These are phyloP conservation scores for Trametes sp. DNA, from an alignment of 1,284 basidiomycete genomes.

Conservation along the genomic window DNA sequence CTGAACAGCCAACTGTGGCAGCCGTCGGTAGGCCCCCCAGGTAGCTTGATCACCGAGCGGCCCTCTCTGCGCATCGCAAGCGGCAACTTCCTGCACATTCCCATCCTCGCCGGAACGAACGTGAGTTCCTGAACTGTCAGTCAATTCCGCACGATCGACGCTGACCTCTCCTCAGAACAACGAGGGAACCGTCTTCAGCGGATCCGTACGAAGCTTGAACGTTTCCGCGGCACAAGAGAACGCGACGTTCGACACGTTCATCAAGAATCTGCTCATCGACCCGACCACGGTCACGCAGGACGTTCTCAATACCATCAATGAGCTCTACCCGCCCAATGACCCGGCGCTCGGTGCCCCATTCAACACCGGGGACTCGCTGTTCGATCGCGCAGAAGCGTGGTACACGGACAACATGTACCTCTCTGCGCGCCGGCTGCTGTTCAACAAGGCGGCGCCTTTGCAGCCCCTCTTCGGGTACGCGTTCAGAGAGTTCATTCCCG, in stretches of 20 bases:
- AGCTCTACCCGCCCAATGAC: constrained; percentile 57
- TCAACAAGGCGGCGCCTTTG: constrained; percentile 52
- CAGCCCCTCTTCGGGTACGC: constrained; percentile 62
- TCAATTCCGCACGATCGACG: constrained; percentile 1
- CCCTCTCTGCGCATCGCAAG: constrained; percentile 55
- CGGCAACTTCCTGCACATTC: constrained; percentile 61
- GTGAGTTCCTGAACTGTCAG: constrained; percentile 28
- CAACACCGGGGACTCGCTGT: constrained; percentile 65
- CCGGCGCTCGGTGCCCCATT: constrained; percentile 54
- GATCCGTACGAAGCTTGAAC: constrained; percentile 45
- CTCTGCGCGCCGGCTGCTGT: constrained; percentile 55
- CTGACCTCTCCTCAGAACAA: constrained; percentile 49
- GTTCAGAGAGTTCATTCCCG: constrained; percentile 62
- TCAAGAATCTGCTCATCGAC: constrained; percentile 56
- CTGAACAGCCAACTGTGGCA: constrained; percentile 67
- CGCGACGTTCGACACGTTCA: constrained; percentile 53
- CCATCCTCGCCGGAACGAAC: constrained; percentile 63
- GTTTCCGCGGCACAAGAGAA: constrained; percentile 48
- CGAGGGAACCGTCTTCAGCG: constrained; percentile 57
- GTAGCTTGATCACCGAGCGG: constrained; percentile 57
- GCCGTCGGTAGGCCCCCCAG: constrained; percentile 59
- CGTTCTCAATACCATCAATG: constrained; percentile 47
- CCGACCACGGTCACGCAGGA: constrained; percentile 53
- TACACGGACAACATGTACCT: constrained; percentile 67
- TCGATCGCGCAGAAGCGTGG: constrained; percentile 61